Conservation (phyloP, 495 filamentous ascomycete genomes). For the Penicillium tannophilum region DNA sequence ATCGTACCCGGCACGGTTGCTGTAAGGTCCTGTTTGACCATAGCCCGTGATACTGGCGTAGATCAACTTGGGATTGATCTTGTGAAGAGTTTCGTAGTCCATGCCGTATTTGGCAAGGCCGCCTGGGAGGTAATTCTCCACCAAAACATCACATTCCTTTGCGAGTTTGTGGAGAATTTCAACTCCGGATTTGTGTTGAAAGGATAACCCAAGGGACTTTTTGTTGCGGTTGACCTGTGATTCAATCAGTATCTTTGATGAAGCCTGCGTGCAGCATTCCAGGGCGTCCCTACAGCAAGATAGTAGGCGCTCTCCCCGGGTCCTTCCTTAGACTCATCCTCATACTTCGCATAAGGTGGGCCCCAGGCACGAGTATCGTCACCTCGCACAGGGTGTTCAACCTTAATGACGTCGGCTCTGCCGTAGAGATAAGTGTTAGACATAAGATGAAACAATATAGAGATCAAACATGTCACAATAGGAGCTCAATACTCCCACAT, state of each 20-base stretch:
- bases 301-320: slow-evolving; percentile 96
- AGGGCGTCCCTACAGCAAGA: slow-evolving; percentile 62
- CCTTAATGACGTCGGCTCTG: slow-evolving; percentile 95
- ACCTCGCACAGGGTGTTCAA: slow-evolving; percentile 88
- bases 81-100: slow-evolving; percentile 76
- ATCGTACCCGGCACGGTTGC: slow-evolving; percentile 88
- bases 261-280: slow-evolving; percentile 3
- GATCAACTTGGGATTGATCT: slow-evolving; percentile 75
- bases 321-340: slow-evolving; percentile 60
- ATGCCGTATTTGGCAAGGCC: slow-evolving; percentile 88
- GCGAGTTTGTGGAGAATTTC: slow-evolving; percentile 84
- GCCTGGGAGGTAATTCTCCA: slow-evolving; percentile 95
- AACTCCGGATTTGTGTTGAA: slow-evolving; percentile 79
- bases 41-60: slow-evolving; percentile 75
- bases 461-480: neutral
- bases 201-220: slow-evolving; percentile 89
- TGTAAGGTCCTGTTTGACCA: slow-evolving; percentile 92
- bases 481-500: slow-evolving; percentile 30
- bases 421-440: neutral
- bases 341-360: slow-evolving; percentile 84
- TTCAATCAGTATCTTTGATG: slow-evolving; percentile 1
- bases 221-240: slow-evolving; percentile 94
- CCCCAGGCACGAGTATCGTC: slow-evolving; percentile 98
- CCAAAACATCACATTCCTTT: slow-evolving; percentile 84
- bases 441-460: neutral